Percentiles rank a stretch among this genome's conserved stretches.
Conservation (phyloP, 192 early-diverging fungal species). For the Coemansia sp. region DNA sequence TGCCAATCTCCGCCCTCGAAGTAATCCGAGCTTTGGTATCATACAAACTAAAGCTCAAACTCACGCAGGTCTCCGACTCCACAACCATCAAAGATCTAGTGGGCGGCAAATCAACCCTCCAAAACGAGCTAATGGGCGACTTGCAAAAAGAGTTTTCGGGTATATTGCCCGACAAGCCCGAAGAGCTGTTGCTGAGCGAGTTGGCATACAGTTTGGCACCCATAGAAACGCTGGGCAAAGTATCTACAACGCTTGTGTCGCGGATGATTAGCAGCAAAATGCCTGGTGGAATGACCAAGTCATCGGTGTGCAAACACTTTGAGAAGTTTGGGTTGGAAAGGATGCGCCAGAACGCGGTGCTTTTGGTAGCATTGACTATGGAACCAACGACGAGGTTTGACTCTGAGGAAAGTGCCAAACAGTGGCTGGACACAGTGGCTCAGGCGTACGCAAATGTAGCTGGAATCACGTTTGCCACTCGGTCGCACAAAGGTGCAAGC, state of each 20-base stretch:
- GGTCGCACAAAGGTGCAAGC: conserved; percentile 14
- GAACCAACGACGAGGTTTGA: conserved; percentile 81
- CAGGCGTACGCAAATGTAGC: conserved; percentile 68
- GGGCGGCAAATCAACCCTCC: conserved; percentile 92
- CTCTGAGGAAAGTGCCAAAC: conserved; percentile 70
- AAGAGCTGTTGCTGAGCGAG: conserved; percentile 85
- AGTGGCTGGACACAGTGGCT: conserved; percentile 76
- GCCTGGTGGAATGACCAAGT: conserved; percentile 86
- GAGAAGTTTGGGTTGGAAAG: conserved; percentile 70
- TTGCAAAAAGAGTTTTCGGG: conserved; percentile 87
- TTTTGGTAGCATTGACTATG: conserved; percentile 76
- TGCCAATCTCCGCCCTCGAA: conserved; percentile 66
- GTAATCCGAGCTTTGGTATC: conserved; percentile 78
- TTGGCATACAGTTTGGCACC: conserved; percentile 67
- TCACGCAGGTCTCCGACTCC: conserved; percentile 65
- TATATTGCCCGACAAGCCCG: conserved; percentile 83
- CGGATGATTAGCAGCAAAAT: conserved; percentile 86
- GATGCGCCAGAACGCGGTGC: conserved; percentile 68
- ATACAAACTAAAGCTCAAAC: conserved; percentile 86
- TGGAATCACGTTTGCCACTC: conserved; percentile 51
- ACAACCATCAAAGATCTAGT: conserved; percentile 83
- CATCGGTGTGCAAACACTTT: conserved; percentile 75
- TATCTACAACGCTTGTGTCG: conserved; percentile 68
- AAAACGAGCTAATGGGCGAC: conserved; percentile 96
- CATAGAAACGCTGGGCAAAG: conserved; percentile 78